phyloP scores from a whole-genome alignment of 257 asterid species.

The Verbena officinalis region DNA sequence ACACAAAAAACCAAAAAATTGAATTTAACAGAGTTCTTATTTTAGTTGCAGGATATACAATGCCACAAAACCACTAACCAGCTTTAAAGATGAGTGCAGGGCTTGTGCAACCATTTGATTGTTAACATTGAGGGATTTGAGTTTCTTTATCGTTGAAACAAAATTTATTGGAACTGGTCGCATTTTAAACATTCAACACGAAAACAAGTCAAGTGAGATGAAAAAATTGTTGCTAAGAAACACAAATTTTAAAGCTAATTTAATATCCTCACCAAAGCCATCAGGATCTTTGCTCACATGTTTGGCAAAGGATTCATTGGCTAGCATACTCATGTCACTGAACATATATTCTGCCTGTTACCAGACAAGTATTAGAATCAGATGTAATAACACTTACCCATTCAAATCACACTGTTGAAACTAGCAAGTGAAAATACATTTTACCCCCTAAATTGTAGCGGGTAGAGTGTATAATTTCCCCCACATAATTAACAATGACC shows the following conservation, averaged over 20 bases:
- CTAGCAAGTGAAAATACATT: too few species aligned
- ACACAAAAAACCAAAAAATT: background rate
- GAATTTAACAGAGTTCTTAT: background rate
- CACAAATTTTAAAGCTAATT: background rate
- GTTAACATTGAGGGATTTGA: conserved; percentile 57
- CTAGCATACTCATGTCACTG: conserved; percentile 76
- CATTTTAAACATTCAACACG: background rate
- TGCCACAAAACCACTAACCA: conserved; percentile 42
- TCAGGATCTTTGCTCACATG: conserved; percentile 64
- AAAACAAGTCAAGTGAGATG: background rate
- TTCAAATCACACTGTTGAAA: too few species aligned
- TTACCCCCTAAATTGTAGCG: too few species aligned
- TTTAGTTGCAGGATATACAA: background rate
- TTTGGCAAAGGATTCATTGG: conserved; percentile 63
- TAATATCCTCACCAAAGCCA: conserved; percentile 58
- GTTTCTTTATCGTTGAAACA: conserved; percentile 70
- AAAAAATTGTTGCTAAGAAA: background rate
- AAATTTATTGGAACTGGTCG: conserved; percentile 57
- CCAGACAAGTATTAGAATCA: too few species aligned
- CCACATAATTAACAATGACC: too few species aligned
- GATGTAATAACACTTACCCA: too few species aligned
- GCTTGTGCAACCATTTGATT: conserved; percentile 63
- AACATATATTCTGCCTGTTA: conserved; percentile 74
- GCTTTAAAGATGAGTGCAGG: conserved; percentile 56
- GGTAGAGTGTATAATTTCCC: too few species aligned